Percentiles rank a stretch among this genome's conserved stretches.
Evolutionary conservation across 164 flowering plant genomes (phyloP).

Genomic region (Annona squamosa): DNA sequence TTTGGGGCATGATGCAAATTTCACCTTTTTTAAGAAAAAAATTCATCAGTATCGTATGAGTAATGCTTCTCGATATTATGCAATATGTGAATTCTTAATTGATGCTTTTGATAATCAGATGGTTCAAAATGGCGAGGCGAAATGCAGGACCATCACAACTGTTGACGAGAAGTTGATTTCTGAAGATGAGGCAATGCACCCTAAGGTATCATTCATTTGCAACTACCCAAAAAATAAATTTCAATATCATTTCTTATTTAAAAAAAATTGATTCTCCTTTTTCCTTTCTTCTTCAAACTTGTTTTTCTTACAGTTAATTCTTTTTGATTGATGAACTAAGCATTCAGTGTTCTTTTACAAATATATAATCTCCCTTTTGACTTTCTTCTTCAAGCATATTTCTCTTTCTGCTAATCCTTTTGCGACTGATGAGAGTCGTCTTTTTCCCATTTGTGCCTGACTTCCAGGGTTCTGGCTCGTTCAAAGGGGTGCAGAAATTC

Average conservation of each 20-base stretch:
- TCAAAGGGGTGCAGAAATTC: slow-evolving; percentile 41
- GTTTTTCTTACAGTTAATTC: not conserved
- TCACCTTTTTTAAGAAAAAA: no score
- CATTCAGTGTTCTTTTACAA: not conserved
- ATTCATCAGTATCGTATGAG: not conserved
- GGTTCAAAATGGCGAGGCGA: slow-evolving; percentile 56
- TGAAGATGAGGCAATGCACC: not conserved
- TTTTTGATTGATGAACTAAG: not conserved
- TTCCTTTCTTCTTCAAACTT: not conserved
- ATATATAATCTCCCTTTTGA: no score
- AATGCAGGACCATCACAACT: slow-evolving; percentile 63
- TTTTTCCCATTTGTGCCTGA: not conserved
- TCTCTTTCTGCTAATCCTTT: no score
- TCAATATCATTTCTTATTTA: not conserved
- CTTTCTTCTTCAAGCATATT: no score
- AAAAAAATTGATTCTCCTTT: not conserved
- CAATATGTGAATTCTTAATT: not conserved
- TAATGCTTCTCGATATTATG: not conserved
- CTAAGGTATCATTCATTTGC: not conserved
- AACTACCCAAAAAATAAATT: not conserved
- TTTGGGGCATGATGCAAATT: no score
- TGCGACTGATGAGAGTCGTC: no score
- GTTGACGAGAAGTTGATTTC: slow-evolving; percentile 70
- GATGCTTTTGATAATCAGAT: slow-evolving; percentile 22
- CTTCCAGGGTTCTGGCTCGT: slow-evolving; percentile 7